Conservation (phyloP, 192 early-diverging fungal genomes). For the Bifiguratus adelaidae region DNA sequence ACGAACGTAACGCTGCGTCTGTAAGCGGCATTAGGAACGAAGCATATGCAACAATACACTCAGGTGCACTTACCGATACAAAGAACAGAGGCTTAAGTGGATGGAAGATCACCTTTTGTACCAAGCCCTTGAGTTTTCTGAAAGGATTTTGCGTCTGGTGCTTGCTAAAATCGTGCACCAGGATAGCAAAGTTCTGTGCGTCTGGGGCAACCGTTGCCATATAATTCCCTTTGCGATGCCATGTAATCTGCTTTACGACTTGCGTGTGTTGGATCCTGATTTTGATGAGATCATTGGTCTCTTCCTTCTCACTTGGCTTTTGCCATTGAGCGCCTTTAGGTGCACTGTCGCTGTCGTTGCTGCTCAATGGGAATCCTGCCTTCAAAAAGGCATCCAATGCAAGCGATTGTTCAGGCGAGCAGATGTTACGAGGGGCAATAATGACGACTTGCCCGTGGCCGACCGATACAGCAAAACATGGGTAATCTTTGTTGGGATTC, state of each 20-base stretch:
- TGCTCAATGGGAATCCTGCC: constrained; percentile 36
- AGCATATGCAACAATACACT: background rate
- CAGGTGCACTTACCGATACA: constrained; percentile 52
- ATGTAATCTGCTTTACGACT: constrained; percentile 70
- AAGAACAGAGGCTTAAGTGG: constrained; percentile 87
- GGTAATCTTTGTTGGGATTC: constrained; percentile 76
- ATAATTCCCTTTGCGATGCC: constrained; percentile 98
- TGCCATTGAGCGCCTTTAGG: constrained; percentile 29
- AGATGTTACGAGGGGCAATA: constrained; percentile 31
- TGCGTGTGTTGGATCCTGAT: constrained; percentile 39
- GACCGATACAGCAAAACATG: constrained; percentile 67
- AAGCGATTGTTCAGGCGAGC: constrained; percentile 25
- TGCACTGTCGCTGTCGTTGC: too few relatives aligned
- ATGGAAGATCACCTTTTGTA: constrained; percentile 88
- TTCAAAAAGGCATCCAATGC: constrained; percentile 30
- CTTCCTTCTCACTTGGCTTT: constrained; percentile 37
- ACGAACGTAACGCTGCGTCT: constrained; percentile 90
- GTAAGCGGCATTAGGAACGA: constrained; percentile 6
- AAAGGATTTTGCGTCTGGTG: constrained; percentile 88
- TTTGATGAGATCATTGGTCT: constrained; percentile 23
- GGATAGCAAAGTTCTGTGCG: constrained; percentile 59
- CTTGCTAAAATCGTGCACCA: constrained; percentile 88
- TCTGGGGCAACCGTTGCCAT: constrained; percentile 79
- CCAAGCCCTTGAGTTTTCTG: constrained; percentile 76
- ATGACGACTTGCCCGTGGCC: constrained; percentile 44